A percentile compares a stretch with the other conserved stretches of the same genome.
Conservation (phyloP, 2,329 filamentous ascomycete genomes). For the Drechslerella dactyloides region DNA sequence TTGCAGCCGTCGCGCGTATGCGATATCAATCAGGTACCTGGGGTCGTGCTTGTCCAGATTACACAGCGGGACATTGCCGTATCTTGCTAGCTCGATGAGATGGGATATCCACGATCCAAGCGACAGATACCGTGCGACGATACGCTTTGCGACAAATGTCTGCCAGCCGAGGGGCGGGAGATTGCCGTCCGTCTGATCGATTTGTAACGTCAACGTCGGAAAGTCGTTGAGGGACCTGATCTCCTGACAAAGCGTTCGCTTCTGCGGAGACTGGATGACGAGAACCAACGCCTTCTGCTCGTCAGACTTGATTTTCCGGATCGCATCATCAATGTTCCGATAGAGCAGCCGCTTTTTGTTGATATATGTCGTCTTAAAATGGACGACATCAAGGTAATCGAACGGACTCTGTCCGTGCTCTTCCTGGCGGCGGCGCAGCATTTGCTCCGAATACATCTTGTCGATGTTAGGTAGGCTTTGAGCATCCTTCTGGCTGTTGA, state of each 20-base stretch:
- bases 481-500: slow-evolving; percentile 79
- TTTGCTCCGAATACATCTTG: slow-evolving; percentile 81
- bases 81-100: slow-evolving; percentile 82
- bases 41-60: slow-evolving; percentile 95
- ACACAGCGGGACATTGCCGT: slow-evolving; percentile 92
- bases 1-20: slow-evolving; percentile 87
- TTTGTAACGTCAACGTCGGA: slow-evolving; percentile 79
- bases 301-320: slow-evolving; percentile 89
- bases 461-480: slow-evolving; percentile 89
- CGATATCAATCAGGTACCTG: slow-evolving; percentile 91
- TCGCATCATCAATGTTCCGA: slow-evolving; percentile 81
- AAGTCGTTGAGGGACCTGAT: slow-evolving; percentile 83
- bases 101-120: slow-evolving; percentile 93
- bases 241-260: slow-evolving; percentile 79
- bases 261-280: slow-evolving; percentile 88
- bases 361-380: slow-evolving; percentile 85
- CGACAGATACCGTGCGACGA: slow-evolving; percentile 88
- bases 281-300: slow-evolving; percentile 80
- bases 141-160: slow-evolving; percentile 79
- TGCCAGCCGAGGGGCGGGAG: slow-evolving; percentile 95
- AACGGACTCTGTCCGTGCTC: slow-evolving; percentile 75
- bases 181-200: slow-evolving; percentile 82
- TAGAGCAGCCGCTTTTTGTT: slow-evolving; percentile 88
- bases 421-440: slow-evolving; percentile 69
- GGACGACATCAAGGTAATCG: slow-evolving; percentile 78